phyloP scores from a whole-genome alignment of 2,329 filamentous ascomycete genomes.

The Pyrenophora teres region DNA sequence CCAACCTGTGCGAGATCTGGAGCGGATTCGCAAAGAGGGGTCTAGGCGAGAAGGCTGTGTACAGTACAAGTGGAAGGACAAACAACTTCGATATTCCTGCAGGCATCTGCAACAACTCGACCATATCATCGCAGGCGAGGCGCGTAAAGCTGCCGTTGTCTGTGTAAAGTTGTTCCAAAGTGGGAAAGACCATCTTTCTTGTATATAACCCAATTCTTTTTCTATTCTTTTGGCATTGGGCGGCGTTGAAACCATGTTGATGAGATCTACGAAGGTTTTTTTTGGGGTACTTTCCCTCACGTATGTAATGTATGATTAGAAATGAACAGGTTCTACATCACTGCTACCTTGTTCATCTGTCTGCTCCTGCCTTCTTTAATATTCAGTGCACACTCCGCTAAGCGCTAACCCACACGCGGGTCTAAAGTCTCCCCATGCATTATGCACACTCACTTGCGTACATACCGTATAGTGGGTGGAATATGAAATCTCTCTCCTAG shows the following conservation, averaged over 20 bases:
- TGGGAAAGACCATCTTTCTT: not conserved
- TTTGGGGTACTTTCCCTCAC: not conserved
- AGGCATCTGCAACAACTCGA: conserved; percentile 15
- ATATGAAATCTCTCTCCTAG: no score
- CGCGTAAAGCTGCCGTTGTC: not conserved
- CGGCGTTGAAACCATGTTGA: not conserved
- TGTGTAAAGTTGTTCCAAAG: no score
- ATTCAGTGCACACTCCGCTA: no score
- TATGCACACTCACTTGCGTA: no score
- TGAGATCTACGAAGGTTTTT: no score
- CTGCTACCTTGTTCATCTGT: no score
- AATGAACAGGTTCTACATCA: no score
- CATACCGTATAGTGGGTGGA: no score
- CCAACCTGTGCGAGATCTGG: conserved; percentile 60
- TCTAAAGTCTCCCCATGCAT: no score
- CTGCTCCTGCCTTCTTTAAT: no score
- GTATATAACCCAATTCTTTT: not conserved
- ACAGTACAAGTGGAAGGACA: conserved; percentile 23
- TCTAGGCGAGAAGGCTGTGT: conserved; percentile 49
- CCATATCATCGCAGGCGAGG: not conserved
- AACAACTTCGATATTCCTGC: conserved; percentile 32
- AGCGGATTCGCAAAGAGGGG: conserved; percentile 62
- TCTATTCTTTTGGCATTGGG: not conserved
- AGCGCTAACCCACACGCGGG: no score
- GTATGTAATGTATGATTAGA: not conserved